Evolutionary conservation across 495 filamentous ascomycete species (phyloP).

Genomic region (Cercophora scortea): DNA sequence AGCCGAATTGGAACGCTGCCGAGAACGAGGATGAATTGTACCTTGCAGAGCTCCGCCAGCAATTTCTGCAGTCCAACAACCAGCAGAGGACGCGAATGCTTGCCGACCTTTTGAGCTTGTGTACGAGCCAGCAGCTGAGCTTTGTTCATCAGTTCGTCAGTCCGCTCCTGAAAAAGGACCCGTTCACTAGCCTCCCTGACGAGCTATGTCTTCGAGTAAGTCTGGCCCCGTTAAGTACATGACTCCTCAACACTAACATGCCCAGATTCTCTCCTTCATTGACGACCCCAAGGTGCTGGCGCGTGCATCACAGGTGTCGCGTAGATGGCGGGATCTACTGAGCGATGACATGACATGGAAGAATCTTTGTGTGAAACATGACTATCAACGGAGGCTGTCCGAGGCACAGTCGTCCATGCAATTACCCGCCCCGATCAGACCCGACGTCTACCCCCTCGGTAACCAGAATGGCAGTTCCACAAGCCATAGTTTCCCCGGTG

Average conservation of each 20-base stretch:
- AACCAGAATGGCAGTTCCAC: slow-evolving; percentile 17
- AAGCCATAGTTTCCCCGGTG: slow-evolving; percentile 29
- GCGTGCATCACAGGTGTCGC: slow-evolving; percentile 86
- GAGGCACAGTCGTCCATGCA: slow-evolving; percentile 29
- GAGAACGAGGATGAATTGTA: slow-evolving; percentile 46
- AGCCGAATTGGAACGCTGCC: slow-evolving; percentile 45
- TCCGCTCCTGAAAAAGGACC: slow-evolving; percentile 90
- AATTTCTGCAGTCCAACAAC: slow-evolving; percentile 43
- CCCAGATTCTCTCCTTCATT: slow-evolving; percentile 81
- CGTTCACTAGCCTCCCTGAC: slow-evolving; percentile 80
- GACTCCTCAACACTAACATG: background rate
- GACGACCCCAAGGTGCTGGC: slow-evolving; percentile 91
- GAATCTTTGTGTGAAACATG: slow-evolving; percentile 87
- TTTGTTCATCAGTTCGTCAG: slow-evolving; percentile 92
- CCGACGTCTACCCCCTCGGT: slow-evolving; percentile 18
- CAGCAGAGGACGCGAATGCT: slow-evolving; percentile 55
- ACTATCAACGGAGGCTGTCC: slow-evolving; percentile 58
- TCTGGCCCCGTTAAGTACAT: background rate
- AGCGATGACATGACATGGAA: slow-evolving; percentile 98
- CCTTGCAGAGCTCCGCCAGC: slow-evolving; percentile 39
- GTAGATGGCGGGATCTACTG: slow-evolving; percentile 83
- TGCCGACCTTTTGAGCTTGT: slow-evolving; percentile 79
- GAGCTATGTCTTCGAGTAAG: slow-evolving; percentile 83
- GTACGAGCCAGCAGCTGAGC: slow-evolving; percentile 87
- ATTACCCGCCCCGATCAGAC: slow-evolving; percentile 11